Evolutionary conservation across 495 filamentous ascomycete species (phyloP).

Genomic region (Cercophora sp.): DNA sequence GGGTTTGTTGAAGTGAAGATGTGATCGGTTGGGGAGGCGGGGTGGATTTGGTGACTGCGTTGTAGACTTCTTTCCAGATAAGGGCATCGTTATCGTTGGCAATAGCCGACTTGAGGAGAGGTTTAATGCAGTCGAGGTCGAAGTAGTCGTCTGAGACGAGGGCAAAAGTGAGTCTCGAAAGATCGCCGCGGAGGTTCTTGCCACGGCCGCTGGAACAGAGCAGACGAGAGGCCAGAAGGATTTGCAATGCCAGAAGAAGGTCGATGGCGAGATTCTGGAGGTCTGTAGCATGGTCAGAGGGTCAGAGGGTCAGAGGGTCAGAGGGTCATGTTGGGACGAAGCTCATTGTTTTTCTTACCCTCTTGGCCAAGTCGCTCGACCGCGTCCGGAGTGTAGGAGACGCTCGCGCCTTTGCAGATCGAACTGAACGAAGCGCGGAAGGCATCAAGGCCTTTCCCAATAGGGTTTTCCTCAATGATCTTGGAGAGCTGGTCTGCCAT

Average conservation of each 20-base stretch:
- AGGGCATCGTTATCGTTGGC: slow-evolving; percentile 18
- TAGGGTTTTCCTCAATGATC: not conserved
- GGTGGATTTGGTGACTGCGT: slow-evolving; percentile 31
- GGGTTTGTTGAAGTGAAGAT: slow-evolving; percentile 37
- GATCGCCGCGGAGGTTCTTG: slow-evolving; percentile 22
- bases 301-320: slow-evolving; percentile 19
- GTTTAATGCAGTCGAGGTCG: slow-evolving; percentile 29
- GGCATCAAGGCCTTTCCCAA: not conserved
- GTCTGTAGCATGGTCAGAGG: slow-evolving; percentile 27
- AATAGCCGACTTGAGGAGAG: slow-evolving; percentile 24
- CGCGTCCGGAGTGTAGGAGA: slow-evolving; percentile 22
- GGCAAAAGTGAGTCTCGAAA: slow-evolving; percentile 23
- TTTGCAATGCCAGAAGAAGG: slow-evolving; percentile 26
- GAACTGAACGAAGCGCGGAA: not conserved
- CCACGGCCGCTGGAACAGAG: slow-evolving; percentile 20
- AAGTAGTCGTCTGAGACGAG: slow-evolving; percentile 34
- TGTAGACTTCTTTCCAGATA: slow-evolving; percentile 32
- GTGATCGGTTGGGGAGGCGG: slow-evolving; percentile 32
- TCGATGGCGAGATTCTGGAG: slow-evolving; percentile 17
- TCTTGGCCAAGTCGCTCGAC: slow-evolving; percentile 27
- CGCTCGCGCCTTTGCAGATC: not conserved
- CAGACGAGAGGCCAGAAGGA: slow-evolving; percentile 26
- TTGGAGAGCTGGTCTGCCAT: not conserved
- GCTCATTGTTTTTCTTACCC: slow-evolving; percentile 22
- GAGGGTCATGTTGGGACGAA: slow-evolving; percentile 10